A percentile compares a stretch with the other conserved stretches of the same genome.
Evolutionary conservation across 208 protist genomes (phyloP).

Genomic region (Wallacemonas sp.): DNA sequence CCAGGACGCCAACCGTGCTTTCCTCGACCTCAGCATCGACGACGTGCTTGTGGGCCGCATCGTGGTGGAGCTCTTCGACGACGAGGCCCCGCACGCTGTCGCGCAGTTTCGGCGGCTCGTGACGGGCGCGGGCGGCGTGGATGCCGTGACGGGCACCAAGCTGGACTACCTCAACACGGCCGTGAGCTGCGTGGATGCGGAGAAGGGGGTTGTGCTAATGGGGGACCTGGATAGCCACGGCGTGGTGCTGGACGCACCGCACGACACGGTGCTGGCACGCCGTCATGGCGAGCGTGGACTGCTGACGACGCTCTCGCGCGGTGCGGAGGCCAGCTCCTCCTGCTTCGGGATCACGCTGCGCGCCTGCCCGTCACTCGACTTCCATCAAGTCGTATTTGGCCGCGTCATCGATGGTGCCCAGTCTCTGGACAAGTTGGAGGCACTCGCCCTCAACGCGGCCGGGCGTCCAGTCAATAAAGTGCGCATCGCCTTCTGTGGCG

Average conservation of each 20-base stretch:
- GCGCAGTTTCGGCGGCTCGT: conserved; percentile 88
- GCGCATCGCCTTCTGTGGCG: conserved; percentile 75
- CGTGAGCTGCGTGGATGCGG: conserved; percentile 58
- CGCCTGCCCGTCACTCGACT: conserved; percentile 74
- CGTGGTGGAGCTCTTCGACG: conserved; percentile 88
- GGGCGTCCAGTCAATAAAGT: conserved; percentile 53
- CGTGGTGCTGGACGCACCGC: conserved; percentile 28
- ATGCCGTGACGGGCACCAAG: conserved; percentile 51
- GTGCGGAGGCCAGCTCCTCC: conserved; percentile 68
- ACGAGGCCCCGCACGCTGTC: conserved; percentile 84
- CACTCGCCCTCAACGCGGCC: conserved; percentile 58
- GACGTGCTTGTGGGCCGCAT: conserved; percentile 76
- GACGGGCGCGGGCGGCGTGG: conserved; percentile 69
- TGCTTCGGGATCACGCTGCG: conserved; percentile 79
- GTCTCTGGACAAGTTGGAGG: conserved; percentile 75
- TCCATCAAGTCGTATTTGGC: conserved; percentile 96
- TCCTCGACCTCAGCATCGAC: conserved; percentile 83
- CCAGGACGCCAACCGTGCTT: conserved; percentile 64
- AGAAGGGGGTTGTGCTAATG: conserved; percentile 54
- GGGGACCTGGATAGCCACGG: conserved; percentile 42
- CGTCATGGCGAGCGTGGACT: conserved; percentile 83
- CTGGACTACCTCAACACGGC: conserved; percentile 78
- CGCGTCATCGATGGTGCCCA: conserved; percentile 79
- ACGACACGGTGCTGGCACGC: conserved; percentile 91
- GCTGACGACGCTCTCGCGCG: conserved; percentile 87